Evolutionary conservation across 176 grass and related monocot species (phyloP).

Genomic region (Cenchrus fungigraminus): DNA sequence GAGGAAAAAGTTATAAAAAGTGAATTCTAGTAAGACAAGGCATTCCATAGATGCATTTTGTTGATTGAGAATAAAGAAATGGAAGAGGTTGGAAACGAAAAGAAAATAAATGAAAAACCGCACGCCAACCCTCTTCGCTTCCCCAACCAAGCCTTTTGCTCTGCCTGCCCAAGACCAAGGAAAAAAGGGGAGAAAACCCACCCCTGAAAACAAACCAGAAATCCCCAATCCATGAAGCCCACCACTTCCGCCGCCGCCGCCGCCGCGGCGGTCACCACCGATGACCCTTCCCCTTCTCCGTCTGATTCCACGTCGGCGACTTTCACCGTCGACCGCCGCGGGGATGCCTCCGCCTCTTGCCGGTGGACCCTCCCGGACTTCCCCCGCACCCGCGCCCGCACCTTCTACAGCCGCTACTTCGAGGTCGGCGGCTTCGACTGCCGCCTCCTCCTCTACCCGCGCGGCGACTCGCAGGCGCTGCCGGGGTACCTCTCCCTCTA

Average conservation of each 20-base stretch:
- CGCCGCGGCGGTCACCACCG: conserved; percentile 30
- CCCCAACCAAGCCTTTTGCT: not conserved
- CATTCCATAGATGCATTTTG: not conserved
- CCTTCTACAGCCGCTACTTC: conserved; percentile 93
- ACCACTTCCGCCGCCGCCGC: conserved; percentile 36
- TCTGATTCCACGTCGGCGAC: conserved; percentile 38
- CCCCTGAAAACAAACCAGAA: conserved; percentile 41
- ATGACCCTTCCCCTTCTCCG: conserved; percentile 53
- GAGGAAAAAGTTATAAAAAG: not conserved
- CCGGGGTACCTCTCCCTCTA: conserved; percentile 92
- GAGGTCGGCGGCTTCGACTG: conserved; percentile 93
- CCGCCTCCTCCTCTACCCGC: conserved; percentile 89
- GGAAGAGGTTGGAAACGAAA: not conserved
- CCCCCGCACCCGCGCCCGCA: conserved; percentile 69
- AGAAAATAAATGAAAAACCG: not conserved
- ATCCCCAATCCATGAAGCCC: conserved; percentile 77
- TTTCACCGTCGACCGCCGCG: conserved; percentile 73
- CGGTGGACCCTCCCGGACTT: conserved; percentile 87
- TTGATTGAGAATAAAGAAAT: not conserved
- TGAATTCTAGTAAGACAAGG: no score
- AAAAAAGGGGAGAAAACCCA: conserved; percentile 34
- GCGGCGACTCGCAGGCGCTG: conserved; percentile 82
- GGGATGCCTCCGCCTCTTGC: conserved; percentile 76
- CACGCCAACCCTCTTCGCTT: not conserved
- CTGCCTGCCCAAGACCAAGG: conserved; percentile 34